Evolutionary conservation across 768 basidiomycete genomes (phyloP), one percentile per base, ranked within the genome.

Genomic region (Clathrus columnatus): DNA sequence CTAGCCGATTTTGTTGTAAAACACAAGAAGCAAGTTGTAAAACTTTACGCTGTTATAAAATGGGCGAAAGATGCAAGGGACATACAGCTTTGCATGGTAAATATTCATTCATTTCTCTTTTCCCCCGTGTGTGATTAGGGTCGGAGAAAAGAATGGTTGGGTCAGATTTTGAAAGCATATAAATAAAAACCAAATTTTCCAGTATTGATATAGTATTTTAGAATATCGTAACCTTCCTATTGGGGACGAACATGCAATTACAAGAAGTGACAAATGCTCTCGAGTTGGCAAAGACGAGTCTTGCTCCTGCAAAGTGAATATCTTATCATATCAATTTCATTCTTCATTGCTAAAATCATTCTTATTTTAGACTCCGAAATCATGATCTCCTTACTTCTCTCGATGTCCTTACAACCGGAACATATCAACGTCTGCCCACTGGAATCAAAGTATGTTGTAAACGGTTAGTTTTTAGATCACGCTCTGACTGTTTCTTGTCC

Each of bases 331-430:
- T 48, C 7, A 20, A 21, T 28, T 26, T 10, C 26, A 1, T n/a
- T 21, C 20, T 32, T 20, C 32, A 14, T 18, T 10, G 17, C 20
- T 8, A 16, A 20, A 23, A 29, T 44, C 24, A 17, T 5, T 16
- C 43, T 41, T 26, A 17, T 47, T 24, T 5, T 63, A 91, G 94
- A 64, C 78, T 92, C 18, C 84, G 94, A 55, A 97, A 97, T 69
- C 91, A 94, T 58, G 95, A 98, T 68, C 73, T 97, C 21, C 76
- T 93, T 4, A 95, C 92, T 0, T 94, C 94, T 21, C 71, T 97
- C 32, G 87, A 93, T 61, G 87, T 97, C 53, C 75, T 96, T 28
- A 87, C 87, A 1, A 84, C 83, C 11, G 94, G 93, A 0, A 84
- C 87, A 16, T 98, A 97, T 65, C 74, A 82, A 36, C 76, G 91